A percentile compares a stretch with the other conserved stretches of the same genome.
Conservation (phyloP, 164 flowering plant genomes). For the Berberis thunbergii region DNA sequence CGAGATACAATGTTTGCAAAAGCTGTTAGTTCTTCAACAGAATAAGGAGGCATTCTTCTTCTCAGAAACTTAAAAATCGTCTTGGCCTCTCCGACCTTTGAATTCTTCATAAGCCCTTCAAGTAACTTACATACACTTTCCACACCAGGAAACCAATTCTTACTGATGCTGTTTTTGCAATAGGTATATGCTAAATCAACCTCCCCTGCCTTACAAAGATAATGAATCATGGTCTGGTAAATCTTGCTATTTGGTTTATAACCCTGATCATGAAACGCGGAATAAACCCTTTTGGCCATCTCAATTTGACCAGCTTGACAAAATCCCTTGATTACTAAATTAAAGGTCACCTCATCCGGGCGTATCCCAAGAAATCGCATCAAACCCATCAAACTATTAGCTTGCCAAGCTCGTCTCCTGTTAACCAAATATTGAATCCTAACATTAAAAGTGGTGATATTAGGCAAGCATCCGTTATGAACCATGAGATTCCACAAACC, state of each 20-base stretch:
- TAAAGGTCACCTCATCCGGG: constrained; percentile 28
- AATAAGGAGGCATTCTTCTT: too few relatives aligned
- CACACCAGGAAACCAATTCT: constrained; percentile 5
- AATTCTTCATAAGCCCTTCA: constrained; percentile 28
- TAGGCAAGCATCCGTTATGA: constrained; percentile 22
- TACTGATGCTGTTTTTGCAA: constrained; percentile 17
- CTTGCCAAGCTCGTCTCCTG: constrained; percentile 20
- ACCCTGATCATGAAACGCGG: constrained; percentile 13
- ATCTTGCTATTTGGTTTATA: constrained; percentile 14
- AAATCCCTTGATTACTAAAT: constrained; percentile 33
- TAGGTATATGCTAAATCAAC: constrained; percentile 24
- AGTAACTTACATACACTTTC: constrained; percentile 29
- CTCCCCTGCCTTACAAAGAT: constrained; percentile 31
- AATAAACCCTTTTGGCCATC: constrained; percentile 31
- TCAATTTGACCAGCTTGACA: constrained; percentile 24
- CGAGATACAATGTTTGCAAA: too few relatives aligned
- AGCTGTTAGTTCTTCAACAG: too few relatives aligned
- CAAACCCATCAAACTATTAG: constrained; percentile 26
- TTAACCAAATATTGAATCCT: constrained; percentile 27
- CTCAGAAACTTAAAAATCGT: constrained; percentile 27
- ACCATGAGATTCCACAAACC: constrained; percentile 47
- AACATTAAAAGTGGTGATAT: constrained; percentile 34
- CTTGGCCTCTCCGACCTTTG: constrained; percentile 27
- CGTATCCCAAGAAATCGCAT: constrained; percentile 20
- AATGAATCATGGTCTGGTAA: constrained; percentile 20